Evolutionary conservation across 495 filamentous ascomycete genomes (phyloP), one percentile per base, ranked within the genome.

Genomic region (Acidiella bohemica): DNA sequence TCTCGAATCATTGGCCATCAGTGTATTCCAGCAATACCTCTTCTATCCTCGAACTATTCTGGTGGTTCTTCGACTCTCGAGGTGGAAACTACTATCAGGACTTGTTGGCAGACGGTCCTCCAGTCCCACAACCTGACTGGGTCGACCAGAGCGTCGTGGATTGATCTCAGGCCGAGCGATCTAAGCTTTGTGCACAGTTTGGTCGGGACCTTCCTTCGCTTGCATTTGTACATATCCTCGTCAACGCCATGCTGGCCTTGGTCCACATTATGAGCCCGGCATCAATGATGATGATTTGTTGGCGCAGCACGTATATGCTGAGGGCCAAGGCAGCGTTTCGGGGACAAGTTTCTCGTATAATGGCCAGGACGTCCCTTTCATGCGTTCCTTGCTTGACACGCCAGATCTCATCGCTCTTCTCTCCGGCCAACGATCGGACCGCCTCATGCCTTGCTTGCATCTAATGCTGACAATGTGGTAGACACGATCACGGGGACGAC

Each of bases 11-110:
- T 50, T 81, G 73, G 44, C 58, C 84, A 2, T 64, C 62, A 0
- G 56, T 78, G 0, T 72, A 66, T 41, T 40, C n/a, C n/a, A n/a
- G n/a, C n/a, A n/a, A n/a, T n/a, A n/a, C n/a, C n/a, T n/a, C n/a
- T n/a, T n/a, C n/a, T 1, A 59, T 41, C 2, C 71, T 70, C 6
- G 57, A 56, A 10, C 58, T 78, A 10, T 46, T 86, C 3, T 64
- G 84, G 22, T 86, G 77, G 76, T 84, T 84, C 61, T 84, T 86
- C 50, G 81, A 86, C 53, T 72, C 66, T 38, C 67, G 68, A 24
- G 80, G 80, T 26, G 80, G 81, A 0, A 64, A 62, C 32, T 48
- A 59, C 19, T 74, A 67, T 48, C 69, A 75, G 30, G 44, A 59
- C 12, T 39, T 41, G 2, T 44, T 47, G 6, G 37, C 58, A 0